phyloP scores from a whole-genome alignment of 2,329 filamentous ascomycete genomes.

The Sphaceloma murrayae region DNA sequence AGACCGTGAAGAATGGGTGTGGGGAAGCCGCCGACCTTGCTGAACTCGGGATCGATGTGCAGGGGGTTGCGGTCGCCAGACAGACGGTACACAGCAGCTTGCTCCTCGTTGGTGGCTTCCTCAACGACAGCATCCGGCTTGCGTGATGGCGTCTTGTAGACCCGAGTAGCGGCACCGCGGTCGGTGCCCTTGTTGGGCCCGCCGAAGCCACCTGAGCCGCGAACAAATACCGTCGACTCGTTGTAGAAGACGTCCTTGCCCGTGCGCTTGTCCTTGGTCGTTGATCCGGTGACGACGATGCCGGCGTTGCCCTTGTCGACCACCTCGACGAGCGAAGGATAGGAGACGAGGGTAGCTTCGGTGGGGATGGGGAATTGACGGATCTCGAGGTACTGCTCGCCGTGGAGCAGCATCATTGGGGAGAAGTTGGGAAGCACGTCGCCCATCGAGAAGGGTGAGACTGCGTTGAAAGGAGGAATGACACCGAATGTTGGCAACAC shows the following conservation, averaged over 20 bases:
- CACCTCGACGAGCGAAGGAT: constrained; percentile 79
- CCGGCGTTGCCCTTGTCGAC: constrained; percentile 91
- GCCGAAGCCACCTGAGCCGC: constrained; percentile 82
- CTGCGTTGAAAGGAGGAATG: constrained; percentile 82
- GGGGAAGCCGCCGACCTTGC: constrained; percentile 92
- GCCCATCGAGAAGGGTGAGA: constrained; percentile 67
- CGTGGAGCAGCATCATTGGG: constrained; percentile 97
- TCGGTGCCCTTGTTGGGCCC: constrained; percentile 68
- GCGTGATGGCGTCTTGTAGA: constrained; percentile 68
- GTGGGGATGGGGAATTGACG: constrained; percentile 87
- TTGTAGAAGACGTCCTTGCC: constrained; percentile 95
- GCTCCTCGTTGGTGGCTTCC: constrained; percentile 77
- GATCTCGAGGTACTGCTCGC: constrained; percentile 96
- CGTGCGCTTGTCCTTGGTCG: constrained; percentile 73
- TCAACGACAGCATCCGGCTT: constrained; percentile 73
- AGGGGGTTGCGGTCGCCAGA: constrained; percentile 94
- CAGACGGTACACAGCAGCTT: constrained; percentile 86
- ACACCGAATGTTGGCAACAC: constrained; percentile 92
- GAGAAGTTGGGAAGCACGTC: constrained; percentile 91
- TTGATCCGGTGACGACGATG: constrained; percentile 68
- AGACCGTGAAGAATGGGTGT: constrained; percentile 92
- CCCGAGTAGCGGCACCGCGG: constrained; percentile 68
- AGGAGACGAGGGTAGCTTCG: constrained; percentile 62
- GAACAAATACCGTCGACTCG: constrained; percentile 85
- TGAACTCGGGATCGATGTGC: constrained; percentile 89